Evolutionary conservation across 2,329 filamentous ascomycete species (phyloP), one percentile per base, ranked within the genome.

Genomic region (Bipolaris sorokiniana): DNA sequence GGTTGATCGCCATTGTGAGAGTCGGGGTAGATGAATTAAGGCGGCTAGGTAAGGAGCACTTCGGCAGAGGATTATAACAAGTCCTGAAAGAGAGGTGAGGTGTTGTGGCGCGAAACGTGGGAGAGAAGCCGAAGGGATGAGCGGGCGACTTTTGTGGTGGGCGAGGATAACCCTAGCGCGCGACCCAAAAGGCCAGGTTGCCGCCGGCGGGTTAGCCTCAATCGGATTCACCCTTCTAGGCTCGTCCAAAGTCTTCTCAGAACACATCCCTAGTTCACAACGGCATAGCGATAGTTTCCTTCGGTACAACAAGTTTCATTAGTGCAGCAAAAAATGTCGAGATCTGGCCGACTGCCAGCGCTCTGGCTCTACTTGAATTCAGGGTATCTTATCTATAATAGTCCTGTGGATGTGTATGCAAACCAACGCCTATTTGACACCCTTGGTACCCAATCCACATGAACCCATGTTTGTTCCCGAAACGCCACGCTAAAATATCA

Each of bases 1-100:
- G 74, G 52, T 69, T 76, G 68, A 76, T 68, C 9, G 73, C 74
- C 74, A 76, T 76, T 57, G 59, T 65, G 66, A 55, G 7, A 38
- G 26, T 40, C 44, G 52, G 33, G 36, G 52, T 44, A 42, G 34
- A 34, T 42, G 16, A 5, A 16, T 36, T 23, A 38, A 28, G 16
- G 28, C n/a, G n/a, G 41, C n/a, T 7, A 28, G 7, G 31, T 48
- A 15, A 37, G 15, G 16, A 23, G 51, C 31, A 54, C 42, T 48
- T 23, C 34, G 46, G 51, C 51, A 31, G 41, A 34, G 18, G 56
- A 41, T 20, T 20, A 31, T 23, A 41, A 16, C 28, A 40, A 26
- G 47, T 52, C 37, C 40, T 23, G 6, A 3, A 45, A 26, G 18
- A 31, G 45, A 46, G 41, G 37, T 36, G 52, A 51, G 37, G 48